Base-by-base conservation (phyloP, 345 rosid genomes). In the Nasturtium officinale region DNA sequence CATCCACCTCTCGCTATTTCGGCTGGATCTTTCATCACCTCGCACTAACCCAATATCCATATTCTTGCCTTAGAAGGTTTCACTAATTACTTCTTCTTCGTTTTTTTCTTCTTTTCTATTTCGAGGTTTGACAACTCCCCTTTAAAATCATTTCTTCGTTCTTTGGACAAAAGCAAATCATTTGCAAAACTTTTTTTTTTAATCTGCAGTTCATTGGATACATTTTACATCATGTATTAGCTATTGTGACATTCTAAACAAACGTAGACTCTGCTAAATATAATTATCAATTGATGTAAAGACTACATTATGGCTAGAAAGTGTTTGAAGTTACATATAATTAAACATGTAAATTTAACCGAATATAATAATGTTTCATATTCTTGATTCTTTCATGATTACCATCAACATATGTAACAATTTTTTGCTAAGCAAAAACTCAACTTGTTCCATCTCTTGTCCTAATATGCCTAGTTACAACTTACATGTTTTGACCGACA, bases 31-130 rank as follows among this genome's bases (percentile, higher is more conserved):
- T 52, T 58, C 75, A 54, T 40, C 12, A 78, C 61, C 74, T 54
- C 10, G 52, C 73, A 68, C 64, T 56, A 62, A 23, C 58, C 37
- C 15, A 7, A 15, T 33, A 61, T 40, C 18, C 33, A 11, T 25
- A 54, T 54, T 70, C 73, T 59, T 79, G 73, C 65, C 74, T 77
- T 85, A 18, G 88, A 82, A 85, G 81, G 35, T 75, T 79, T 82
- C 86, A 80, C 76, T 52, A 62, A 62, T 68, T 17, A 61, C 79
- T 25, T 69, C 43, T 60, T 75, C 65, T 25, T 67, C 37, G 7
- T 32, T 57, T 58, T 21, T 30, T 0, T 10, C 29, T 56, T 7
- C 48, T n/a, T 18, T 12, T 59, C 47, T 21, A 30, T 50, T 43
- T 69, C 61, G 3, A 62, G 46, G 68, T 78, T 77, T 55, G 43